phyloP scores from a whole-genome alignment of 1,284 basidiomycete genomes.

The Heterobasidion occidentale region DNA sequence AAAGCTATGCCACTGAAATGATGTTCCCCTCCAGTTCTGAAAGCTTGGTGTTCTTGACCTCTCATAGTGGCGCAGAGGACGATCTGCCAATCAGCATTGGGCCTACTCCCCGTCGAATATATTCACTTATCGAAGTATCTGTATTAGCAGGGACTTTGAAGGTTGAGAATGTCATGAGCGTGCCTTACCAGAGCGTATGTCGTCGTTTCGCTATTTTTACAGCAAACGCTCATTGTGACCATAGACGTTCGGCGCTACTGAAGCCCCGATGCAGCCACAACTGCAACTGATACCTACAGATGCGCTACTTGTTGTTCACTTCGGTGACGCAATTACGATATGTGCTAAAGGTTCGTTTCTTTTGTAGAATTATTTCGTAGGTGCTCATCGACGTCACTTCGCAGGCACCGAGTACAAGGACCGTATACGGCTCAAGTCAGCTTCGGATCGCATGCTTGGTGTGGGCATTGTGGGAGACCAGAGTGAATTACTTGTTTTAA shows the following conservation, averaged over 20 bases:
- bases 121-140: conserved; percentile 48
- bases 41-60: conserved; percentile 53
- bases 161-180: conserved; percentile 40
- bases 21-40: conserved; percentile 28
- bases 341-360: conserved; percentile 47
- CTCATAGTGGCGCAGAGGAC: conserved; percentile 55
- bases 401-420: conserved; percentile 65
- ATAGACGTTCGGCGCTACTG: conserved; percentile 49
- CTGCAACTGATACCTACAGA: conserved; percentile 53
- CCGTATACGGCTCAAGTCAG: conserved; percentile 62
- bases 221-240: conserved; percentile 4
- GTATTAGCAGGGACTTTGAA: conserved; percentile 31
- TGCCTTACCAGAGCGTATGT: conserved; percentile 72
- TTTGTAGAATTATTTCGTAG: background rate
- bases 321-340: conserved; percentile 70
- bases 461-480: conserved; percentile 48
- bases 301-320: conserved; percentile 53
- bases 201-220: background rate
- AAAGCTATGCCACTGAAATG: background rate
- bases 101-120: conserved; percentile 46
- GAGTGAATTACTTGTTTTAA: conserved; percentile 51
- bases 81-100: conserved; percentile 32
- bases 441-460: conserved; percentile 61
- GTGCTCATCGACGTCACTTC: background rate
- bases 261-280: conserved; percentile 62